Evolutionary conservation across 192 early-diverging fungal genomes (phyloP).

Genomic region (Podila minutissima): DNA sequence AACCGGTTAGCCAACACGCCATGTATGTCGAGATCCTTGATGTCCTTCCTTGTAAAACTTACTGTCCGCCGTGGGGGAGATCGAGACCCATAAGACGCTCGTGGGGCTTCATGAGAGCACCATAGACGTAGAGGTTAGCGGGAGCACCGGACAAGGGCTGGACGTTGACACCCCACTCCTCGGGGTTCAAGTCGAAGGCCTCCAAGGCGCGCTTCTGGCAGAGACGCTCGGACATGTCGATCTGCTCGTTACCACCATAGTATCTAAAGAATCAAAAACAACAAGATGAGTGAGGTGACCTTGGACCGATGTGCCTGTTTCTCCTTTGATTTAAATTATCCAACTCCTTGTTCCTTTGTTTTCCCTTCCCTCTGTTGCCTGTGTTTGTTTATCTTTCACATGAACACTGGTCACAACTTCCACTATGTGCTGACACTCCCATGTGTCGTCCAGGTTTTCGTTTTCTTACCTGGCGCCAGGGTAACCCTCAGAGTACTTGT

Average conservation of each 20-base stretch:
- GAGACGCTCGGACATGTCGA: slow-evolving; percentile 92
- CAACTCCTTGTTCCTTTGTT: not conserved
- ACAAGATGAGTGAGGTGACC: not conserved
- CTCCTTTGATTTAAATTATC: not conserved
- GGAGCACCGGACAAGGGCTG: slow-evolving; percentile 96
- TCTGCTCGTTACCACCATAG: slow-evolving; percentile 99
- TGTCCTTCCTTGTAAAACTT: slow-evolving; percentile 8
- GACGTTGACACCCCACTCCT: slow-evolving; percentile 98
- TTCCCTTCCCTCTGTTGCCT: not conserved
- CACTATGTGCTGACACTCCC: no score
- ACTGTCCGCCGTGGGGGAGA: slow-evolving; percentile 98
- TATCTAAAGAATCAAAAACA: slow-evolving; percentile 65
- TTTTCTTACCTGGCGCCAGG: slow-evolving; percentile 79
- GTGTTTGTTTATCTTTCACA: not conserved
- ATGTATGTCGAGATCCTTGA: no score
- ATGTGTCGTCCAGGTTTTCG: not conserved
- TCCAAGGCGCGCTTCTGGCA: slow-evolving; percentile 98
- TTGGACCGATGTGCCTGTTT: not conserved
- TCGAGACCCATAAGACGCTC: slow-evolving; percentile 99
- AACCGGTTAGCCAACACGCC: no score
- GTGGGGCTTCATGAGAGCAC: slow-evolving; percentile 94
- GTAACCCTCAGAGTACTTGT: slow-evolving; percentile 99
- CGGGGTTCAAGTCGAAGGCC: slow-evolving; percentile 83
- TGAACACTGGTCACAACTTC: no score
- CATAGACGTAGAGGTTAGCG: slow-evolving; percentile 98